Percentiles rank a stretch among this genome's conserved stretches.
These are phyloP conservation scores for Sisymbrium irio DNA, from an alignment of 345 rosid species.

Conservation along the genomic window DNA sequence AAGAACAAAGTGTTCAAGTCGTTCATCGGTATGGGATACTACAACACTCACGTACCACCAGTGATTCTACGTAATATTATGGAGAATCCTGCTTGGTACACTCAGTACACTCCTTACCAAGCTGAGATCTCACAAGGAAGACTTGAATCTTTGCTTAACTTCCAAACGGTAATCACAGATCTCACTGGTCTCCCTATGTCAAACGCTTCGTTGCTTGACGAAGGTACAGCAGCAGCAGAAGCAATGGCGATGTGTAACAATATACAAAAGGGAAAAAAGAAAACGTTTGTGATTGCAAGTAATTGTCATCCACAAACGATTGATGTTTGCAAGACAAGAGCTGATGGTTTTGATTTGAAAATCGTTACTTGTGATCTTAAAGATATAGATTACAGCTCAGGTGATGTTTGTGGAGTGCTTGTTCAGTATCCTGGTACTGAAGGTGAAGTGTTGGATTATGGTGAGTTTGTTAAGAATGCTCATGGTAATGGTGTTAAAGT, in stretches of 20 bases:
- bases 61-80: conserved; percentile 84
- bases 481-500: conserved; percentile 85
- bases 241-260: conserved; percentile 97
- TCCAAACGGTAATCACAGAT: conserved; percentile 77
- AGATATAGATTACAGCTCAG: conserved; percentile 64
- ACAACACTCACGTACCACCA: conserved; percentile 73
- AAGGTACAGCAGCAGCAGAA: conserved; percentile 94
- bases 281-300: conserved; percentile 68
- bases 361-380: conserved; percentile 62
- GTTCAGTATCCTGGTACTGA: conserved; percentile 93
- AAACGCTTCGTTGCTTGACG: conserved; percentile 88
- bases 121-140: conserved; percentile 95
- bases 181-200: conserved; percentile 89
- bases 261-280: conserved; percentile 78
- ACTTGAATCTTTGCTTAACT: conserved; percentile 79
- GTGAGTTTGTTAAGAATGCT: conserved; percentile 71
- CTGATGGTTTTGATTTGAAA: conserved; percentile 72
- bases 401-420: conserved; percentile 83
- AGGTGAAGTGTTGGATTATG: conserved; percentile 83
- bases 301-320: conserved; percentile 89
- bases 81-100: conserved; percentile 98
- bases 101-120: conserved; percentile 90
- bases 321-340: conserved; percentile 79
- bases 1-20: conserved; percentile 75
- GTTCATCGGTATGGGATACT: conserved; percentile 87